Conservation (phyloP, 202 grass and related monocot species). For the Bolboschoenoplectus hybrid region DNA sequence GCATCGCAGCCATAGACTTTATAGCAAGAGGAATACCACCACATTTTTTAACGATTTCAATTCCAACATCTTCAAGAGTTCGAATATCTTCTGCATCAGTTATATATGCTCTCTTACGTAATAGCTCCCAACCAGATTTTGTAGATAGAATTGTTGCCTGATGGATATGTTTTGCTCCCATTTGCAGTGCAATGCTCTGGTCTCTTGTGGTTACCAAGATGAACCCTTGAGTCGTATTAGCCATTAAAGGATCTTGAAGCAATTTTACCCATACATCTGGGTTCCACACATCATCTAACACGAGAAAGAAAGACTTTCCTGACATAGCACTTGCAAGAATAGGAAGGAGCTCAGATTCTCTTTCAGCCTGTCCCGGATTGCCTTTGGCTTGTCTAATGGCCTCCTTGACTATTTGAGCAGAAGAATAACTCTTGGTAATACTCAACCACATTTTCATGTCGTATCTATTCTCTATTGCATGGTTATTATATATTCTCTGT, state of each 20-base stretch:
- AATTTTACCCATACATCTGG: background rate
- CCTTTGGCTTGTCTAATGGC: background rate
- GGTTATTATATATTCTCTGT: slow-evolving; percentile 35
- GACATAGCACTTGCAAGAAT: background rate
- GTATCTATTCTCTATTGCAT: slow-evolving; percentile 13
- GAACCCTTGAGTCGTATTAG: background rate
- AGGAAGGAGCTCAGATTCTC: background rate
- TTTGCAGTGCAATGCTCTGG: background rate
- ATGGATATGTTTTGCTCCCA: background rate
- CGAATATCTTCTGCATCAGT: background rate
- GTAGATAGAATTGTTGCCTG: background rate
- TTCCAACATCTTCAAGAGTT: background rate
- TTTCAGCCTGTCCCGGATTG: slow-evolving; percentile 1
- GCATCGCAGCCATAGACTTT: background rate
- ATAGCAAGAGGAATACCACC: background rate
- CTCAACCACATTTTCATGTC: slow-evolving; percentile 28
- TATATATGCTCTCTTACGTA: background rate
- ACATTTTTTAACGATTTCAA: background rate
- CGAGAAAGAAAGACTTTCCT: slow-evolving; percentile 38
- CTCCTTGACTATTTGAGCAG: slow-evolving; percentile 32
- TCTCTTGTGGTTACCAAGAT: background rate
- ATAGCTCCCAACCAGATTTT: background rate
- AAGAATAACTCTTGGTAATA: slow-evolving; percentile 28
- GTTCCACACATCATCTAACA: slow-evolving; percentile 53
- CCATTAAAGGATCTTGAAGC: background rate